Percentiles rank a stretch among this genome's conserved stretches.
phyloP scores from a whole-genome alignment of 116 monocot genomes.

The Phalaenopsis hybrid region DNA sequence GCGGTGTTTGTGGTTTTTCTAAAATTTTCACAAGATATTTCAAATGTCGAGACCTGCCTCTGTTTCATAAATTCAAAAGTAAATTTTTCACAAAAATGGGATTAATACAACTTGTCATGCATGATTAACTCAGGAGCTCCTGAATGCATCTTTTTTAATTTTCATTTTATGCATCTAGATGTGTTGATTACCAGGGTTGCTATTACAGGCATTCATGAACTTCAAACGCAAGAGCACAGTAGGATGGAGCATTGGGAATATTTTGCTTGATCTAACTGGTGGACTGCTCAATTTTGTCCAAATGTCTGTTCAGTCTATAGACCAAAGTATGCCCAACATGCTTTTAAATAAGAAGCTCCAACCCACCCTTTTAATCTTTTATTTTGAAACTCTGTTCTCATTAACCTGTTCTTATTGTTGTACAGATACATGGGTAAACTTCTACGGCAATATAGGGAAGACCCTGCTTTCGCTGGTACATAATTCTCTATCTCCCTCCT shows the following conservation, averaged over 20 bases:
- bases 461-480: conserved; percentile 92
- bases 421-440: conserved; percentile 86
- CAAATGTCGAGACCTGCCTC: background rate
- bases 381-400: background rate
- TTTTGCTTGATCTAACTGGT: conserved; percentile 74
- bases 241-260: conserved; percentile 97
- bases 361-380: background rate
- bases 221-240: conserved; percentile 82
- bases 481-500: background rate
- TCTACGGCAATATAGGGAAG: conserved; percentile 96
- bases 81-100: background rate
- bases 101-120: background rate
- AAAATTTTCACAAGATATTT: background rate
- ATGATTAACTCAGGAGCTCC: background rate
- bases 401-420: conserved; percentile 9
- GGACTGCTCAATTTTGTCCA: conserved; percentile 78
- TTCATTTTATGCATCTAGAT: background rate
- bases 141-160: conserved; percentile 1
- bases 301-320: conserved; percentile 86
- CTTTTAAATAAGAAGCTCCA: background rate
- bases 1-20: background rate
- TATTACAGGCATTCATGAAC: conserved; percentile 71
- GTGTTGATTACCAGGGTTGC: background rate
- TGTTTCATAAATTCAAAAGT: background rate
- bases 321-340: conserved; percentile 48